phyloP scores from a whole-genome alignment of 768 basidiomycete species.

The Rhodotorula paludigena region DNA sequence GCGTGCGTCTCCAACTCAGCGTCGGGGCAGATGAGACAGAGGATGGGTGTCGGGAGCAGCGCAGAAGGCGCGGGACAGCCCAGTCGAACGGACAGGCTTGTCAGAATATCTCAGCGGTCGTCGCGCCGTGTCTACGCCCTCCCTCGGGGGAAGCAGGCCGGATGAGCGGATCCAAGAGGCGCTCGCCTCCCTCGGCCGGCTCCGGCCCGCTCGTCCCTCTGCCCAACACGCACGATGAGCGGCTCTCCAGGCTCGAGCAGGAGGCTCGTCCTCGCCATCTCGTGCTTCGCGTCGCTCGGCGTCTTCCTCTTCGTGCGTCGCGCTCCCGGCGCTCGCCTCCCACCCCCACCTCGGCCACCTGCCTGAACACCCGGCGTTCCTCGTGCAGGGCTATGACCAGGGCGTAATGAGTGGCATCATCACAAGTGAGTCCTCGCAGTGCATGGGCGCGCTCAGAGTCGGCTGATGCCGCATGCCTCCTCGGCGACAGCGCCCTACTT shows the following conservation, averaged over 20 bases:
- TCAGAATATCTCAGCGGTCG: too few species aligned
- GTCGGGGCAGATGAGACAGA: too few species aligned
- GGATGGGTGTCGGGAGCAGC: too few species aligned
- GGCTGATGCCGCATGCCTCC: not conserved
- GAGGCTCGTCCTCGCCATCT: constrained; percentile 70
- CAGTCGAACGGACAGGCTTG: too few species aligned
- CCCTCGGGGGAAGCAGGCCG: too few species aligned
- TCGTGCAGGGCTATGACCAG: constrained; percentile 26
- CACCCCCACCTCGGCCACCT: not conserved
- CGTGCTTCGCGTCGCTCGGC: constrained; percentile 73
- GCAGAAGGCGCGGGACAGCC: too few species aligned
- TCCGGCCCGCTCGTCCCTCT: not conserved
- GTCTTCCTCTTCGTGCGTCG: constrained; percentile 64
- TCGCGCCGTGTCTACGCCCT: too few species aligned
- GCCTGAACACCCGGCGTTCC: constrained; percentile 47
- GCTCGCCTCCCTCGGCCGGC: not conserved
- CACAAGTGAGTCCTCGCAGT: constrained; percentile 47
- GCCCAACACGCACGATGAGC: not conserved
- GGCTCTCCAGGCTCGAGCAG: constrained; percentile 51
- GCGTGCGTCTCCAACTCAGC: too few species aligned
- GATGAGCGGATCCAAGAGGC: too few species aligned
- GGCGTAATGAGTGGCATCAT: constrained; percentile 63
- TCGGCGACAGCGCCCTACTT: constrained; percentile 62
- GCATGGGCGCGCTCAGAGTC: not conserved
- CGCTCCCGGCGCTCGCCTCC: constrained; percentile 41